Evolutionary conservation across 2,329 filamentous ascomycete species (phyloP), one percentile per base, ranked within the genome.

Genomic region (Trichoderma lentiforme): DNA sequence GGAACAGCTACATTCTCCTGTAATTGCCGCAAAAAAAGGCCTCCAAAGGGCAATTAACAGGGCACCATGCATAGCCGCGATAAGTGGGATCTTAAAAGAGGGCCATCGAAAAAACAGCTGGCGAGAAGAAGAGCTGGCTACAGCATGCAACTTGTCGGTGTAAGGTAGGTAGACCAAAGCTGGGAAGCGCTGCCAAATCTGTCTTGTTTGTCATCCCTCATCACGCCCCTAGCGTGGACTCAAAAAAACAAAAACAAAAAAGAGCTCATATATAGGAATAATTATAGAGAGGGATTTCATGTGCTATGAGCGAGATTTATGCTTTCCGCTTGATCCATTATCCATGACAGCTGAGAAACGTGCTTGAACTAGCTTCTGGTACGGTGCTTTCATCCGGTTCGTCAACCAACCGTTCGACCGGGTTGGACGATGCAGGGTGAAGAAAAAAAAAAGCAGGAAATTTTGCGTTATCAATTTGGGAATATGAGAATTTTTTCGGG

Each of bases 381-480:
- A 12, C 21, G 28, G 15, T n/a, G 28, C 34, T 12, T 24, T 69
- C 12, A 24, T 61, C 34, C 51, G 18, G 51, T 32, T 28, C 30
- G 30, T n/a, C n/a, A n/a, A 30, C 30, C 26, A 36, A 14, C 39
- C 28, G 24, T 32, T 12, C 12, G 58, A 70, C 47, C 39, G n/a
- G 39, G 32, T 47, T 36, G 63, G 53, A 21, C 63, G 58, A 58
- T 69, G 71, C 71, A 69, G 43, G 47, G 67, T 62, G 21, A 21
- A 61, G 3, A 18, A 0, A 36, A 36, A 39, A 43, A 43, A 43
- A 43, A 18, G 18, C 47, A 61, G 24, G 32, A 53, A 43, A 43
- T 47, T 69, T 68, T 65, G 61, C 69, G 57, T 36, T 51, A 62
- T 71, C 68, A 63, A 63, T 71, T 71, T 36, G 15, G 15, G 9